Base-by-base conservation (phyloP, 108 stramenopile species). In the Stephanodiscus triporus region DNA sequence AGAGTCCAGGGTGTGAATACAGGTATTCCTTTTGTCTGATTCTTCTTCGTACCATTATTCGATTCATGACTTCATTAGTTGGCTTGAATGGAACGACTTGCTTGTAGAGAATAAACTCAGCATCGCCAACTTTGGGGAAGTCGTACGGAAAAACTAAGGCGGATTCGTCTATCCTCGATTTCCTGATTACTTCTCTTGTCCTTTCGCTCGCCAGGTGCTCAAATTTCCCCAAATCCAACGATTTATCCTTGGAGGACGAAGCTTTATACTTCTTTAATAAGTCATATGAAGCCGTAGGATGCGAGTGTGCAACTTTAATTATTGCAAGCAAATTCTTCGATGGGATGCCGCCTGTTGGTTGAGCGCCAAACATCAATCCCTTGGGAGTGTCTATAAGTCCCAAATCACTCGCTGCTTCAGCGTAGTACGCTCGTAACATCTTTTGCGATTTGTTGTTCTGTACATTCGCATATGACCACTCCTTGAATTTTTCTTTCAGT, bases 301-400 rank as follows among this genome's bases (percentile, higher is more conserved):
- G 27, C 36, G 54, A 30, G 42, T 69, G 56, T 13, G 68, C 68
- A 43, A 42, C 43, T 7, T 4, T 24, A 22, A 69, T 42, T 23
- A 69, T 57, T 9, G 56, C 42, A 1, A 14, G 13, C 32, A 69
- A 54, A 40, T 69, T 69, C 17, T 55, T 40, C n/a, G 68, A 69
- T 37, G 68, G 68, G 7, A 14, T 38, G 19, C 55, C 42, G 43
- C 40, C 43, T 24, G 27, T 57, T 51, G 68, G 68, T 30, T 26
- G 68, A 19, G 55, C 23, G 14, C 68, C 68, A 47, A 69, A 69
- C 10, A 69, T 42, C 42, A 69, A 26, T 36, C 68, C 68, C 54
- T 69, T 58, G 54, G 56, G 68, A 57, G 68, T 43, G 55, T 69
- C 68, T 38, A 69, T 26, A 27, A 69, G 23, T 30, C 68, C 68